Base-by-base conservation (phyloP, 1,139 yeast species). In the Hansenula lynferdii region DNA sequence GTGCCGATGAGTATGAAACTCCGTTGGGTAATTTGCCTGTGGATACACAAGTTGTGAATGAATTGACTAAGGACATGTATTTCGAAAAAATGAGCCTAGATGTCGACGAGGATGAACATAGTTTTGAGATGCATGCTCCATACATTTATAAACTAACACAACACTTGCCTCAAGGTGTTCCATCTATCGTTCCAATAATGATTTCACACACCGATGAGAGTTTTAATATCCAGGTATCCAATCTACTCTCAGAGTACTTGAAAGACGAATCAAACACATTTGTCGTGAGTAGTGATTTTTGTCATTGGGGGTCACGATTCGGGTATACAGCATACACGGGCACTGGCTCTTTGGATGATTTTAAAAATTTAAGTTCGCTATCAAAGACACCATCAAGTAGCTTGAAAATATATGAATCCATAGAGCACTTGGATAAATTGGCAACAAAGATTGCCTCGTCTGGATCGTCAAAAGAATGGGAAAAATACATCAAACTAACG, bases 101-200 rank as follows among this genome's bases (percentile, higher is more conserved):
- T 0, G 71, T 70, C 9, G 99, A 94, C 58, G 78, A 80, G 42
- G 85, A 83, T 23, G 99, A 94, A 58, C 99, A 92, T 58, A 83
- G 95, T 36, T 77, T 92, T 56, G 98, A 94, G 56, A 85, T 94
- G 96, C 98, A 92, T 60, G 75, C 85, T 54, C 96, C 97, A 0
- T 82, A 77, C 47, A 64, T 87, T 7, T 70, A 77, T 50, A 65
- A 70, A 45, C 64, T 71, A 42, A 65, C 80, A 7, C 48, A 57
- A 10, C 33, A 51, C 6, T 48, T 62, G 11, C 56, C 67, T 11
- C 64, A 62, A 32, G 72, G 72, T 0, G 50, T 64, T 1, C 80
- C 83, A 0, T 61, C 59, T 28, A 75, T 92, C 8, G 70, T 92
- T 2, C 99, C 99, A 0, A 76, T 92, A 33, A 70, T 92, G 72